Base-by-base conservation (phyloP, 495 filamentous ascomycete genomes). In the Penicillium chermesinum region DNA sequence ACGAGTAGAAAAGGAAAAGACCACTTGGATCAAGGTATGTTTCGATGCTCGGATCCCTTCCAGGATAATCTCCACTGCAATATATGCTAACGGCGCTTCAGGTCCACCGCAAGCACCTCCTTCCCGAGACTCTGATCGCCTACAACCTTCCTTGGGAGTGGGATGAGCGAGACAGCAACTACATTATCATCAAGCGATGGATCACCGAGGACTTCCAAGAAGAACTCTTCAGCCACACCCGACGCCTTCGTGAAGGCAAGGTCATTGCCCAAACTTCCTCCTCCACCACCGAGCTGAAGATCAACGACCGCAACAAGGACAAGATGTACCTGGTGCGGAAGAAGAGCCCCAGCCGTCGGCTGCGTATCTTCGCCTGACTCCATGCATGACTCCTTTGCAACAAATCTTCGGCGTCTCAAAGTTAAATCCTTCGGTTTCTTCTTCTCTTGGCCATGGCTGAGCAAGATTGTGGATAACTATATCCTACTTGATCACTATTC, bases 141-240 rank as follows among this genome's bases (percentile, higher is more conserved):
- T 78, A 67, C 39, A 55, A 59, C 8, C 49, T 79, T 19, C 73
- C 75, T 12, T 80, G 76, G 76, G 71, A 73, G 6, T 78, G 65
- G 65, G 73, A 76, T 44, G 65, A 70, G 62, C 57, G 77, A 69
- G 84, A 91, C 52, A 73, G 77, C 40, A 80, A 85, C 44, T 89
- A 81, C 52, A 74, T 91, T 45, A 65, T 91, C 46, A 88, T 91
- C 73, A 87, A 87, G 63, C 73, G 79, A 44, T 89, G 80, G 81
- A 80, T 91, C 50, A 73, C 75, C 34, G 82, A 89, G 62, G 75
- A 81, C 50, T 78, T 88, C 56, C 87, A 89, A 55, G 76, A 85
- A 38, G 65, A 82, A 40, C 79, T 91, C 40, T 91, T 87, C 70
- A 69, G 77, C 10, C 85, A 91, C 70, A 87, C 86, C 8, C 70